Percentiles rank a stretch among this genome's conserved stretches.
Evolutionary conservation across 2,329 filamentous ascomycete genomes (phyloP).

Genomic region (Massarina eburnea): DNA sequence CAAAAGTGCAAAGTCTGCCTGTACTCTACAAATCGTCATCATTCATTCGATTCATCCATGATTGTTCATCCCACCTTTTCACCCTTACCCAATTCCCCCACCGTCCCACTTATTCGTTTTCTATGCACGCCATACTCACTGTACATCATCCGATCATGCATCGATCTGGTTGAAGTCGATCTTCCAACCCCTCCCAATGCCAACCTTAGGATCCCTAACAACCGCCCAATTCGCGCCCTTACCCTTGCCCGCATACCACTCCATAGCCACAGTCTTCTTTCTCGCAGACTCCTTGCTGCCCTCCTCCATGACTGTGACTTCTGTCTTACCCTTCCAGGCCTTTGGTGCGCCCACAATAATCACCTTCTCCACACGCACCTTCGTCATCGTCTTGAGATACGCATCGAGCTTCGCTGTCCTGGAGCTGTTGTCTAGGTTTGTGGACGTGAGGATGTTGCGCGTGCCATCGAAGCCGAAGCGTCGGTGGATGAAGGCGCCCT

Average conservation of each 20-base stretch:
- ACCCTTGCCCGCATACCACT: conserved; percentile 58
- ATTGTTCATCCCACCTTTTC: background rate
- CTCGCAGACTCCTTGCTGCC: conserved; percentile 47
- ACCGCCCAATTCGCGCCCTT: conserved; percentile 64
- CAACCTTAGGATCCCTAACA: conserved; percentile 63
- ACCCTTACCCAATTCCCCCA: background rate
- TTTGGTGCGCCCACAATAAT: conserved; percentile 78
- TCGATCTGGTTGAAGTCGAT: conserved; percentile 53
- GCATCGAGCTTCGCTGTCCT: conserved; percentile 66
- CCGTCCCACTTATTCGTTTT: background rate
- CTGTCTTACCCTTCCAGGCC: conserved; percentile 66
- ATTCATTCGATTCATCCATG: background rate
- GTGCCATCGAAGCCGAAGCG: conserved; percentile 66
- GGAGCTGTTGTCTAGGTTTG: conserved; percentile 48
- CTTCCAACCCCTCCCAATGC: conserved; percentile 66
- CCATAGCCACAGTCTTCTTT: conserved; percentile 55
- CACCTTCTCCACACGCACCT: conserved; percentile 80
- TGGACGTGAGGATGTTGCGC: conserved; percentile 65
- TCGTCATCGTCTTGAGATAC: conserved; percentile 78
- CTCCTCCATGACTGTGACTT: conserved; percentile 66
- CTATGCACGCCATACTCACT: background rate
- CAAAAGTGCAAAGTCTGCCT: background rate
- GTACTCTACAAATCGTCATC: conserved; percentile 2
- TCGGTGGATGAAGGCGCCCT: conserved; percentile 86
- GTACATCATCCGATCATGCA: background rate